A percentile compares a stretch with the other conserved stretches of the same genome.
These are phyloP conservation scores for Apiospora hydei DNA, from an alignment of 2,329 filamentous ascomycete genomes.

Conservation along the genomic window DNA sequence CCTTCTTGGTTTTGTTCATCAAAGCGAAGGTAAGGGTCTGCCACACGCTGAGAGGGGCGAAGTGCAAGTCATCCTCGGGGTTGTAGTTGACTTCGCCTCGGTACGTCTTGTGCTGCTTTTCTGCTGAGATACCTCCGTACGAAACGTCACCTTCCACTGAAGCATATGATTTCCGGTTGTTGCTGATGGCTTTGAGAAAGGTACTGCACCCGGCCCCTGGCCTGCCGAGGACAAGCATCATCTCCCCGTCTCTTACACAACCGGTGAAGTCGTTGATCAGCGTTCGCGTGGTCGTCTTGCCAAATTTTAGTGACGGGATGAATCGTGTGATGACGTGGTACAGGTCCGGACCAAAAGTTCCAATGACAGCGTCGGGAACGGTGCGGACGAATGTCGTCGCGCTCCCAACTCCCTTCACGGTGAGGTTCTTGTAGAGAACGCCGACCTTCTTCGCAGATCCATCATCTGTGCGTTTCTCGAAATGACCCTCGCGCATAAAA, in stretches of 20 bases:
- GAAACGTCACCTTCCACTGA: conserved; percentile 72
- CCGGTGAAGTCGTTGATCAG: conserved; percentile 74
- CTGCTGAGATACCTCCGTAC: conserved; percentile 75
- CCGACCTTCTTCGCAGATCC: conserved; percentile 80
- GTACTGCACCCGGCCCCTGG: conserved; percentile 80
- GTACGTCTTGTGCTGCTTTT: conserved; percentile 72
- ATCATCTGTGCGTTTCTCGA: conserved; percentile 72
- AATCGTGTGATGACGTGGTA: conserved; percentile 64
- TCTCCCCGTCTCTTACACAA: conserved; percentile 71
- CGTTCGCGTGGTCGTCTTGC: conserved; percentile 40
- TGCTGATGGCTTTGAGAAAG: conserved; percentile 78
- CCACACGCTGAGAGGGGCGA: conserved; percentile 77
- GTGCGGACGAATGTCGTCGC: conserved; percentile 75
- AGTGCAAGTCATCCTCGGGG: conserved; percentile 78
- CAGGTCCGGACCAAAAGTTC: conserved; percentile 82
- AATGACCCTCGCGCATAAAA: conserved; percentile 77
- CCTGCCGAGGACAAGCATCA: conserved; percentile 73
- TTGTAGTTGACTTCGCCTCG: conserved; percentile 82
- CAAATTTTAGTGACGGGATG: conserved; percentile 43
- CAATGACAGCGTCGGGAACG: conserved; percentile 75
- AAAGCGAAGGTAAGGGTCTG: conserved; percentile 80
- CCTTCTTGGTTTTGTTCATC: conserved; percentile 76
- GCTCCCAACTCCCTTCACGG: conserved; percentile 73
- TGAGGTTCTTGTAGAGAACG: conserved; percentile 78
- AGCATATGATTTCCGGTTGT: conserved; percentile 71